Evolutionary conservation across 2,329 filamentous ascomycete genomes (phyloP).

Genomic region (Shiraia bambusicola): DNA sequence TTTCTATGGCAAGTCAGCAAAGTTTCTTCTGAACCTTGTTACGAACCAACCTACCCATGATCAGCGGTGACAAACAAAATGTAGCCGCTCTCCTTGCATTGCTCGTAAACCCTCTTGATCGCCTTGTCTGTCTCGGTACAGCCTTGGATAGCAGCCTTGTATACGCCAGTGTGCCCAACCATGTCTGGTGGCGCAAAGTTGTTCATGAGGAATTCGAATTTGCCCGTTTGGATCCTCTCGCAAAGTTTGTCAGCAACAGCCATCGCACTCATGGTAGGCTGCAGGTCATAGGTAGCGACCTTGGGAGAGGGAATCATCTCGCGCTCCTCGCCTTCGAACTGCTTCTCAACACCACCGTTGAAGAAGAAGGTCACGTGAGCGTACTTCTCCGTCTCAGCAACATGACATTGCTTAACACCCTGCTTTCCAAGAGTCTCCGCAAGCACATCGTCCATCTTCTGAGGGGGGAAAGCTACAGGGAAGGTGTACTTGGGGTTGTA

Average conservation of each 20-base stretch:
- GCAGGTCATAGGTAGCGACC: constrained; percentile 92
- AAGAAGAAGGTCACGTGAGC: constrained; percentile 99
- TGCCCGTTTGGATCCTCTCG: constrained; percentile 80
- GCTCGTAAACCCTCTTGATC: constrained; percentile 89
- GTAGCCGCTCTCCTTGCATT: constrained; percentile 91
- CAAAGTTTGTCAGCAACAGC: constrained; percentile 85
- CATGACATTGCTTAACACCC: constrained; percentile 86
- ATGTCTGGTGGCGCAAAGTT: constrained; percentile 99
- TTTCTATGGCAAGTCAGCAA: constrained; percentile 57
- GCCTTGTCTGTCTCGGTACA: constrained; percentile 87
- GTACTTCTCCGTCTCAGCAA: constrained; percentile 99
- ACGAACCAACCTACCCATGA: constrained; percentile 65
- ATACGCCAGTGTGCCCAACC: constrained; percentile 98
- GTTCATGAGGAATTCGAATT: constrained; percentile 98
- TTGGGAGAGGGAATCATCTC: constrained; percentile 94
- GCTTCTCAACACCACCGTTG: constrained; percentile 97
- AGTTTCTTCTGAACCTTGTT: neutral
- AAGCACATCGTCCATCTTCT: constrained; percentile 96
- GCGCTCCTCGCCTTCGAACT: constrained; percentile 85
- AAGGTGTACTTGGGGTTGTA: constrained; percentile 97
- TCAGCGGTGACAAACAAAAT: constrained; percentile 94
- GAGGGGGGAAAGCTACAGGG: constrained; percentile 87
- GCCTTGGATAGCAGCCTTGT: constrained; percentile 87
- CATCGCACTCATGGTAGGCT: constrained; percentile 94
- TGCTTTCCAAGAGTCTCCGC: constrained; percentile 95